Conservation (phyloP, 2,329 filamentous ascomycete genomes). For the Phoma sp. region DNA sequence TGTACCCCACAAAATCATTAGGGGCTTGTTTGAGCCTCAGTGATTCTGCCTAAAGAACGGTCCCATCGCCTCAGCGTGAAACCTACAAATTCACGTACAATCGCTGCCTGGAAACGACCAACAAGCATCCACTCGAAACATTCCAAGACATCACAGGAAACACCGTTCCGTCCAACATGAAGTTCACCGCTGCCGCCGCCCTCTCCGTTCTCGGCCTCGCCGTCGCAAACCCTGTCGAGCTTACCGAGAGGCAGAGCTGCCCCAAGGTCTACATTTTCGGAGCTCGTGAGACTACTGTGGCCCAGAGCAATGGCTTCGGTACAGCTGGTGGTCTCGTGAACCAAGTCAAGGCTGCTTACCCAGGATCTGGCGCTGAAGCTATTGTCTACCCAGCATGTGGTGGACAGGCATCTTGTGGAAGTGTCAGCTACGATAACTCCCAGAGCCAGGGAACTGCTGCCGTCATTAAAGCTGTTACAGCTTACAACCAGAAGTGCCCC, state of each 20-base stretch:
- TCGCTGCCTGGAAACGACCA: slow-evolving; percentile 20
- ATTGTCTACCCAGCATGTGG: slow-evolving; percentile 65
- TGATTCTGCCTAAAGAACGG: slow-evolving; percentile 45
- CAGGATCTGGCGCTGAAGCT: slow-evolving; percentile 50
- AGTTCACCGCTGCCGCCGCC: slow-evolving; percentile 39
- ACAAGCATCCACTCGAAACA: slow-evolving; percentile 19
- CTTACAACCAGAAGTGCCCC: slow-evolving; percentile 64
- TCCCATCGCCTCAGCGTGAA: background rate
- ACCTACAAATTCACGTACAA: slow-evolving; percentile 25
- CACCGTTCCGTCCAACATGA: slow-evolving; percentile 33
- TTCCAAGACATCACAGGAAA: slow-evolving; percentile 7
- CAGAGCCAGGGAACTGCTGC: slow-evolving; percentile 64
- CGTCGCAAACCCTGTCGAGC: slow-evolving; percentile 45
- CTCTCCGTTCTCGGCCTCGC: slow-evolving; percentile 39
- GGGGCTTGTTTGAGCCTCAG: slow-evolving; percentile 17
- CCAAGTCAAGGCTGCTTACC: slow-evolving; percentile 48
- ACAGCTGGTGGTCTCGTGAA: slow-evolving; percentile 51
- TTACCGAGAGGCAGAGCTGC: slow-evolving; percentile 47
- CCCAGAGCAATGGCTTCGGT: slow-evolving; percentile 49
- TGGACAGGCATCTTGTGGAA: slow-evolving; percentile 64
- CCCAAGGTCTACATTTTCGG: slow-evolving; percentile 54
- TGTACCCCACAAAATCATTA: slow-evolving; percentile 36
- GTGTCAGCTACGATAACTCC: slow-evolving; percentile 66
- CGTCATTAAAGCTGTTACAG: slow-evolving; percentile 65
- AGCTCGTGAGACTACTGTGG: slow-evolving; percentile 52